phyloP scores from a whole-genome alignment of 139 green algal species.

The Deuterostichococcus epilithicus region DNA sequence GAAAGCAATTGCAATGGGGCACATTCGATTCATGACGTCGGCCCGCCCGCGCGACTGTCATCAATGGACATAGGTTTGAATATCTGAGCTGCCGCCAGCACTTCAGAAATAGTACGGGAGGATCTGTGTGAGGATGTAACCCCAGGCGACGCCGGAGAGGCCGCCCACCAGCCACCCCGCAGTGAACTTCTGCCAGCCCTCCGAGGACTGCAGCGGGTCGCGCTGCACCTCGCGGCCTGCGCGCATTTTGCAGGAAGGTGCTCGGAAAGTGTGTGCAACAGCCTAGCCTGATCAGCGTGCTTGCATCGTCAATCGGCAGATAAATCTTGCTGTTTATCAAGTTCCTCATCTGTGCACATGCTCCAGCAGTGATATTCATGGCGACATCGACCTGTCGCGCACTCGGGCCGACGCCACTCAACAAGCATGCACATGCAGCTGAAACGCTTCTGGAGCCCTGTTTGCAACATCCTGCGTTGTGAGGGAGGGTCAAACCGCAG shows the following conservation, averaged over 20 bases:
- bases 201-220: constrained; percentile 61
- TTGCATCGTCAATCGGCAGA: not conserved
- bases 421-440: no score
- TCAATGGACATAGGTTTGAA: not conserved
- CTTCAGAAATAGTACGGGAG: constrained; percentile 77
- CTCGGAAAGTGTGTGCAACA: no score
- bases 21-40: not conserved
- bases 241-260: no score
- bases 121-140: constrained; percentile 81
- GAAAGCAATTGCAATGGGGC: not conserved
- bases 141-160: constrained; percentile 86
- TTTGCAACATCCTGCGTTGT: no score
- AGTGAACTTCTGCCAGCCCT: constrained; percentile 85
- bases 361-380: no score
- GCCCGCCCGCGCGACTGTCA: not conserved
- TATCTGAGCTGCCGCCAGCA: not conserved
- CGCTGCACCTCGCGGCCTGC: constrained; percentile 47
- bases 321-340: no score
- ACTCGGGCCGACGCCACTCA: no score
- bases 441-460: no score
- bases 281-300: not conserved
- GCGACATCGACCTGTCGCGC: no score
- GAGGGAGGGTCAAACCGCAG: not conserved
- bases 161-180: constrained; percentile 87
- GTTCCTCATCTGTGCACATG: no score